Evolutionary conservation across 805 yeast genomes (phyloP).

Genomic region (Alloascoidea africana): DNA sequence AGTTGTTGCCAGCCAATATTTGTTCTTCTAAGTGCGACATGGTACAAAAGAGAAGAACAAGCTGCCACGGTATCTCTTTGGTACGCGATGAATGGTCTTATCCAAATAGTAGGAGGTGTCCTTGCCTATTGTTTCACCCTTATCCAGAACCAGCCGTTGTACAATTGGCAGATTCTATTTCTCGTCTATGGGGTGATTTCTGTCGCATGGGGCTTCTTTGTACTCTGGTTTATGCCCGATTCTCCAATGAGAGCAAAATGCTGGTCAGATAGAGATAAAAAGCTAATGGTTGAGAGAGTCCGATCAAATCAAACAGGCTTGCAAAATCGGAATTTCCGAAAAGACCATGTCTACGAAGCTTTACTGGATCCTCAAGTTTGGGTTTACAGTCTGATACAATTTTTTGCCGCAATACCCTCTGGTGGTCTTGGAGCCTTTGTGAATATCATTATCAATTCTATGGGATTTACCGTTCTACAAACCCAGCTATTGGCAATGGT

Average conservation of each 20-base stretch:
- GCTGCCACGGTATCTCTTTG: too few relatives aligned
- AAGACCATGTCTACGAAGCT: constrained; percentile 14
- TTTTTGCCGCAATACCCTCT: constrained; percentile 15
- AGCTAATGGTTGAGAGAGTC: constrained; percentile 16
- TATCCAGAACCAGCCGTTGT: too few relatives aligned
- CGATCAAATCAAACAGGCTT: constrained; percentile 22
- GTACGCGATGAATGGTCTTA: too few relatives aligned
- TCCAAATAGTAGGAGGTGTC: too few relatives aligned
- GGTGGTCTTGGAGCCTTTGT: constrained; percentile 19
- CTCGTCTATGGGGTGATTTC: too few relatives aligned
- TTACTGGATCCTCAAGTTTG: constrained; percentile 13
- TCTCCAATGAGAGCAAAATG: constrained; percentile 20
- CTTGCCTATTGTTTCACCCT: too few relatives aligned
- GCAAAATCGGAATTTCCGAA: constrained; percentile 16
- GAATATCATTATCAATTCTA: constrained; percentile 15
- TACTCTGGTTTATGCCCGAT: constrained; percentile 18
- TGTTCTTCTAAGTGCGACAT: too few relatives aligned
- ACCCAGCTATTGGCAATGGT: constrained; percentile 20
- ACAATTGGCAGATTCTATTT: too few relatives aligned
- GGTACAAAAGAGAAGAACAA: too few relatives aligned
- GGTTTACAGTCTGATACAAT: constrained; percentile 13
- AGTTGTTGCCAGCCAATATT: too few relatives aligned
- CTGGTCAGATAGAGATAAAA: constrained; percentile 17
- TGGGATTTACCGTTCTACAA: constrained; percentile 17
- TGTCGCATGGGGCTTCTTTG: constrained; percentile 17